Conservation (phyloP, 768 basidiomycete species). For the Kwoniella shandongensis region DNA sequence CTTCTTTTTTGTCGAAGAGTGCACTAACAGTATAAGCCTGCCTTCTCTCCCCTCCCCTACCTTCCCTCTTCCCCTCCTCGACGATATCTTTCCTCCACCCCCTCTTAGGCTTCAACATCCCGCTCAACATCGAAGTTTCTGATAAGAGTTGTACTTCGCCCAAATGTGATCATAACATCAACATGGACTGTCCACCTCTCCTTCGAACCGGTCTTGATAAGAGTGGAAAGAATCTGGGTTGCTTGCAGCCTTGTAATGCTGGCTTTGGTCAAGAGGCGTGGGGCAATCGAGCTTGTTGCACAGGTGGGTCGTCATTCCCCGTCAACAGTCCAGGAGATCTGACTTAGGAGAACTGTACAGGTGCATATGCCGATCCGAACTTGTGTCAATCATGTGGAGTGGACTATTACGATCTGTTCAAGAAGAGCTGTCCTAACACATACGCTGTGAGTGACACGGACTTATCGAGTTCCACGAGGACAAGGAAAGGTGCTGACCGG, state of each 20-base stretch:
- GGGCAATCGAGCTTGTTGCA: conserved; percentile 34
- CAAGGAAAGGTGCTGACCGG: conserved; percentile 3
- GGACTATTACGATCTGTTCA: conserved; percentile 35
- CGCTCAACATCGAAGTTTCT: conserved; percentile 22
- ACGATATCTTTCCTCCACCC: not conserved
- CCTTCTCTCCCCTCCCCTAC: no score
- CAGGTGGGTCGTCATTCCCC: conserved; percentile 16
- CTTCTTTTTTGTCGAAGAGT: no score
- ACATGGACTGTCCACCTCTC: conserved; percentile 22
- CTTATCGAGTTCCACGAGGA: not conserved
- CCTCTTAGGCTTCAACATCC: conserved; percentile 31
- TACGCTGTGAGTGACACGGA: conserved; percentile 32
- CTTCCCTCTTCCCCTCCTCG: not conserved
- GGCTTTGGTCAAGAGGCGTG: conserved; percentile 28
- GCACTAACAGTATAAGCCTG: no score
- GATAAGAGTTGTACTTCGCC: conserved; percentile 12
- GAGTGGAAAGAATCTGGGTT: conserved; percentile 28
- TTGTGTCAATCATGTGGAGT: conserved; percentile 28
- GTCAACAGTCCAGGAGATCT: not conserved
- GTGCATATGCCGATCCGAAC: conserved; percentile 22
- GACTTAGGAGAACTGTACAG: conserved; percentile 4
- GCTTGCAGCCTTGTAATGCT: conserved; percentile 24
- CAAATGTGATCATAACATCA: conserved; percentile 29
- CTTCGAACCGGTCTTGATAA: conserved; percentile 26
- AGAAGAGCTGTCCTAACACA: conserved; percentile 21